Evolutionary conservation across 805 yeast genomes (phyloP).

Genomic region (Wickerhamiella galacta): DNA sequence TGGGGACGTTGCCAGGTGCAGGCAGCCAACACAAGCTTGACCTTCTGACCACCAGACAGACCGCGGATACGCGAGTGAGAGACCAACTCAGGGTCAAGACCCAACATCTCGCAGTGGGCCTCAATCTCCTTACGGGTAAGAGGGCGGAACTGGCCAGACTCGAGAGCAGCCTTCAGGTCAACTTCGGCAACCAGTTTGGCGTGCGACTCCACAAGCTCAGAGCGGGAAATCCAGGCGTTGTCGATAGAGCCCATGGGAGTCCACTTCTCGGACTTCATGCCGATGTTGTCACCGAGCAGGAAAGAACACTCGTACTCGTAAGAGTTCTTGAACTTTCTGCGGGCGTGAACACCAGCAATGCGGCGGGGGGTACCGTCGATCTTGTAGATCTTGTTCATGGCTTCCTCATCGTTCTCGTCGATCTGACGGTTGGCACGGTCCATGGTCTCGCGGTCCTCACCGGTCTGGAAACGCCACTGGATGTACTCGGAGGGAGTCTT

Average conservation of each 20-base stretch:
- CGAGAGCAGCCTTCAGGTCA: conserved; percentile 99
- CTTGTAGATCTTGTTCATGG: conserved; percentile 99
- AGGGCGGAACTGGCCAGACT: conserved; percentile 99
- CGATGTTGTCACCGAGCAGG: conserved; percentile 94
- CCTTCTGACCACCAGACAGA: conserved; percentile 99
- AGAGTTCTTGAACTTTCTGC: conserved; percentile 99
- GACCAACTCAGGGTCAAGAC: conserved; percentile 97
- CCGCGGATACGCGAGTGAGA: conserved; percentile 99
- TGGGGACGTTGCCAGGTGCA: conserved; percentile 99
- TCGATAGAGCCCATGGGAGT: conserved; percentile 99
- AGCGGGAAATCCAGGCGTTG: conserved; percentile 99
- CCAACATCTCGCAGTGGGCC: conserved; percentile 96
- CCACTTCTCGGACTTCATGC: conserved; percentile 99
- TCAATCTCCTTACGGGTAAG: conserved; percentile 99
- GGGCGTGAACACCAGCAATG: conserved; percentile 80
- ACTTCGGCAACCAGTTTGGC: conserved; percentile 99
- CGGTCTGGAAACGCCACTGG: conserved; percentile 99
- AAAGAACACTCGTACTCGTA: conserved; percentile 99
- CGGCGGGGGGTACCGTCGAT: conserved; percentile 98
- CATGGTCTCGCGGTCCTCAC: conserved; percentile 99
- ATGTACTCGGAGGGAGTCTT: conserved; percentile 99
- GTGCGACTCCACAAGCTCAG: conserved; percentile 93
- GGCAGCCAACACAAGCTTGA: conserved; percentile 98
- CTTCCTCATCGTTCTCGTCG: conserved; percentile 90
- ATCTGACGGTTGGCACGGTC: conserved; percentile 99